Evolutionary conservation across 208 protist species (phyloP).

Genomic region (Tetramitus jugosus): DNA sequence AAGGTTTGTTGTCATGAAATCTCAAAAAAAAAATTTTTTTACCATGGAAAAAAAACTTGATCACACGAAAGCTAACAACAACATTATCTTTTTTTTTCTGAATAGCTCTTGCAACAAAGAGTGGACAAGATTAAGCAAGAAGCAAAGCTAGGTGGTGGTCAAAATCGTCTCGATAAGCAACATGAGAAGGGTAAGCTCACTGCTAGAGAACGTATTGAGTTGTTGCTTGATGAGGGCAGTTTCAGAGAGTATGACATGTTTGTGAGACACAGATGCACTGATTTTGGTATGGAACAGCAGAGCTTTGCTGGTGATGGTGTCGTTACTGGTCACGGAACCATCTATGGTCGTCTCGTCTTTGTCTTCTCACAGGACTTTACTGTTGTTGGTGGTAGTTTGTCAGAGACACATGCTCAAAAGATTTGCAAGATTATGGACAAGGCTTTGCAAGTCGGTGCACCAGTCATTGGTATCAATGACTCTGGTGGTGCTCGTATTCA

Average conservation of each 20-base stretch:
- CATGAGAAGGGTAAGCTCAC: slow-evolving; percentile 81
- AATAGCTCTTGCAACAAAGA: neutral
- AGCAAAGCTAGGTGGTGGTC: slow-evolving; percentile 18
- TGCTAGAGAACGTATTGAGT: slow-evolving; percentile 78
- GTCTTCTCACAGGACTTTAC: slow-evolving; percentile 91
- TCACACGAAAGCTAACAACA: too few species aligned
- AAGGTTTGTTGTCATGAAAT: too few species aligned
- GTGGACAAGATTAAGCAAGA: neutral
- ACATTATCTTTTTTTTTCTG: too few species aligned
- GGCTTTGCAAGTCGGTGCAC: slow-evolving; percentile 78
- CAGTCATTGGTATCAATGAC: slow-evolving; percentile 91
- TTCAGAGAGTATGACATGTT: slow-evolving; percentile 74
- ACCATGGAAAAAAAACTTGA: too few species aligned
- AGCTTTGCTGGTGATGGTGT: slow-evolving; percentile 77
- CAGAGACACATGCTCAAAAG: slow-evolving; percentile 80
- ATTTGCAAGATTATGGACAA: slow-evolving; percentile 93
- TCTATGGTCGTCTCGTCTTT: slow-evolving; percentile 83
- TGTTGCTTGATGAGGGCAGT: slow-evolving; percentile 76
- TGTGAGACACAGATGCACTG: slow-evolving; percentile 74
- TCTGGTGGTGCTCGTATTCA: slow-evolving; percentile 91
- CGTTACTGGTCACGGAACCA: slow-evolving; percentile 74
- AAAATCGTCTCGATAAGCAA: slow-evolving; percentile 47
- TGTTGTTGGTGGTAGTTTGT: slow-evolving; percentile 84
- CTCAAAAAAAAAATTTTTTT: too few species aligned
- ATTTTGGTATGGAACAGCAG: slow-evolving; percentile 81